Base-by-base conservation (phyloP, 148 eudicot species). In the Beta vulgaris region DNA sequence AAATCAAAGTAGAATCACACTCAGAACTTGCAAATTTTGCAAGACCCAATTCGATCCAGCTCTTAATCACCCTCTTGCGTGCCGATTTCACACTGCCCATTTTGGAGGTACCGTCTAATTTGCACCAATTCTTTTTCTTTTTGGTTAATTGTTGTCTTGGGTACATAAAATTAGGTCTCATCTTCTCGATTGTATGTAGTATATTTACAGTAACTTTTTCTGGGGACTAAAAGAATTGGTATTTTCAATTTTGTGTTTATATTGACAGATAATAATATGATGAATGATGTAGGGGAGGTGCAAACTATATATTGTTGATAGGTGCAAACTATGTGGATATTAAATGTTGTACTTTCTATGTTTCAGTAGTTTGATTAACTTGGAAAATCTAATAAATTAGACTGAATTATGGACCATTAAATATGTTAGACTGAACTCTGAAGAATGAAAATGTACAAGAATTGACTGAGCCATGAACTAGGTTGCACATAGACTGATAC, bases 61-160 rank as follows among this genome's bases (percentile, higher is more conserved):
- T 61, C 81, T 82, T 64, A 95, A 95, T 85, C 83, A 95, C 62
- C 93, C 96, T 37, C 89, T 84, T 31, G 89, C 98, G 78, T 94
- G 97, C 75, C 86, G 90, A 9, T 89, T 83, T 76, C 98, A 95
- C 81, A 84, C 96, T 70, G 88, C 96, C 67, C 98, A 95, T 84
- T 92, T 90, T 66, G 98, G 91, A 62, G 98, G 96, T 94, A 88
- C 15, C 32, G 13, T 78, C 31, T 61, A 25, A 1, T 53, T 60
- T 2, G 15, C 39, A 28, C 5, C 14, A 6, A 5, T 9, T 65
- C 12, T 12, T 39, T 7, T 26, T 68, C 43, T 26, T 31, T 49
- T 53, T 31, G 16, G 10, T 7, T 2, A 0, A 10, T 23, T 58
- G 0, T 6, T 58, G 25, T 28, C 7, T 53, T 21, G 0, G 6